Evolutionary conservation across 768 basidiomycete species (phyloP).

Genomic region (Russula vinacea): DNA sequence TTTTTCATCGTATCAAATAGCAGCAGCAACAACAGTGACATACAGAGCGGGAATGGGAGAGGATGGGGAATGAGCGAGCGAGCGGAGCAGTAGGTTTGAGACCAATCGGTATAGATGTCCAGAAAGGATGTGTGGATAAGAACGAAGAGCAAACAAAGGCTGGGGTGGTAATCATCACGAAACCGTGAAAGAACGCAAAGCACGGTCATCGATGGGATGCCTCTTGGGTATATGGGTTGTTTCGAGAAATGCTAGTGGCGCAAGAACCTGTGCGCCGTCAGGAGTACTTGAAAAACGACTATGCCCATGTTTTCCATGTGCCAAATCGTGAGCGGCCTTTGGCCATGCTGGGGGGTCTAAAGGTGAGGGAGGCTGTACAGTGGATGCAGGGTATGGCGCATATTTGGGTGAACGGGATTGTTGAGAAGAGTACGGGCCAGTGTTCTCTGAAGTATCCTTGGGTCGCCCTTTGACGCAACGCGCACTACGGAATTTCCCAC

Average conservation of each 20-base stretch:
- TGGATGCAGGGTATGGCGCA: slow-evolving; percentile 23
- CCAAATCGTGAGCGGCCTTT: slow-evolving; percentile 22
- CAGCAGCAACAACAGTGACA: not conserved
- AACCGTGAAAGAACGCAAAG: slow-evolving; percentile 56
- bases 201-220: slow-evolving; percentile 69
- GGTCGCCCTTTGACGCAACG: slow-evolving; percentile 35
- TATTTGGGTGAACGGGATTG: slow-evolving; percentile 23
- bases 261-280: slow-evolving; percentile 40
- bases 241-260: slow-evolving; percentile 62
- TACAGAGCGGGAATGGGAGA: not conserved
- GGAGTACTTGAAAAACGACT: slow-evolving; percentile 25
- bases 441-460: slow-evolving; percentile 19
- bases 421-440: slow-evolving; percentile 19
- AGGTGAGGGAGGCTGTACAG: slow-evolving; percentile 22
- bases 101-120: slow-evolving; percentile 20
- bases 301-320: slow-evolving; percentile 26
- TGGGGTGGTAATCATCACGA: slow-evolving; percentile 19
- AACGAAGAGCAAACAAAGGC: not conserved
- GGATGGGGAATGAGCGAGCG: not conserved
- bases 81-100: not conserved
- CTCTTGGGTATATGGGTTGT: slow-evolving; percentile 57
- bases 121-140: slow-evolving; percentile 23
- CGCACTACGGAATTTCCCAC: slow-evolving; percentile 38
- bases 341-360: slow-evolving; percentile 27
- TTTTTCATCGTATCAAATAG: slow-evolving; percentile 3